Base-by-base conservation (phyloP, 2,329 filamentous ascomycete genomes). In the Neonectria sp. region DNA sequence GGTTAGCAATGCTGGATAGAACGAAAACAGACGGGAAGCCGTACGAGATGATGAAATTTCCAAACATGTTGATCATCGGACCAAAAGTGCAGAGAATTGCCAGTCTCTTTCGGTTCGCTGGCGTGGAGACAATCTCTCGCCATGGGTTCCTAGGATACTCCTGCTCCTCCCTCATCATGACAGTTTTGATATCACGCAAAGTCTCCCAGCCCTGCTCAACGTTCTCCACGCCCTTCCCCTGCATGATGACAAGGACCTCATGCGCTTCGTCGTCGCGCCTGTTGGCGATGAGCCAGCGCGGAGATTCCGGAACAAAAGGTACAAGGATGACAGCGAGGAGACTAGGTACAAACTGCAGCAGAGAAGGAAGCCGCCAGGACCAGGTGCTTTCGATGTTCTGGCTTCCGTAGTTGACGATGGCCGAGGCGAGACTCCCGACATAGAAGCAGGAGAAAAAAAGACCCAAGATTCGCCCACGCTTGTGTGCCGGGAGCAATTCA, bases 401-500 rank as follows among this genome's bases (percentile, higher is more conserved):
- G 52, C 72, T 63, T 7, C 65, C 60, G 11, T 64, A 67, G 55
- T 67, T 67, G 29, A 78, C 74, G 31, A 76, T 74, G 3, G 78
- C 71, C 0, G 76, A 75, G 2, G 75, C 53, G 3, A 79, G 69
- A 11, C 73, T 76, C 25, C 78, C 77, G 9, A 80, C 69, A 17
- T 76, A 79, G 53, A 71, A 80, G 63, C 69, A 76, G 1, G 73
- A 72, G 45, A 74, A 75, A 55, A 71, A 76, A 1, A 73, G 61
- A 0, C 73, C 73, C 3, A 75, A 46, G 4, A 73, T 35, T 11
- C 65, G 55, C 1, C 52, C 58, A 6, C 75, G 74, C 46, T 70
- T 67, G 2, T 63, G 65, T 3, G 74, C 70, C 0, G 85, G 80
- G 59, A 86, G 84, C 0, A 83, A 84, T 75, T 89, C 87, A 2